Conservation (phyloP, 2,329 filamentous ascomycete species). For the Arthrobotrys megalospora region DNA sequence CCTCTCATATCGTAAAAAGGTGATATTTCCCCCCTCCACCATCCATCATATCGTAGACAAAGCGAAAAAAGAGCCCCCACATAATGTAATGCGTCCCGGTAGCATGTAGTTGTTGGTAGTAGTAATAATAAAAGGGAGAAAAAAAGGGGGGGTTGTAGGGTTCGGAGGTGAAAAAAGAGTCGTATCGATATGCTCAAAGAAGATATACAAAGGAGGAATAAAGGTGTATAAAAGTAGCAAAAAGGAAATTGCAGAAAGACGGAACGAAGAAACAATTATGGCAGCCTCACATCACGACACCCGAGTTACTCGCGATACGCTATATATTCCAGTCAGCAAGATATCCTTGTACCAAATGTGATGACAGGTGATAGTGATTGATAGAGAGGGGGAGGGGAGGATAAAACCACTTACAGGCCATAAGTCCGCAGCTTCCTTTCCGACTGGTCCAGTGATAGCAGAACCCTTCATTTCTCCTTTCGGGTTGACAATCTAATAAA, state of each 20-base stretch:
- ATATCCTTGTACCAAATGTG: conserved; percentile 10
- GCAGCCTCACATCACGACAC: conserved; percentile 95
- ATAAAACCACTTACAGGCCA: conserved; percentile 83
- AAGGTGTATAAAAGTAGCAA: conserved; percentile 42
- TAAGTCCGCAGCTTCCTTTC: conserved; percentile 99
- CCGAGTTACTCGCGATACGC: conserved; percentile 99
- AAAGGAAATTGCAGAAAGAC: conserved; percentile 29
- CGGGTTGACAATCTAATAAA: conserved; percentile 93
- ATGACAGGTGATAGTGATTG: conserved; percentile 1
- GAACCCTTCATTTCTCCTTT: conserved; percentile 99
- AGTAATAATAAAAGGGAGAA: conserved; percentile 29
- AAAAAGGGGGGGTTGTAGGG: conserved; percentile 1
- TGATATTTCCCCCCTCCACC: conserved; percentile 33
- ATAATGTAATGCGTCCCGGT: conserved; percentile 23
- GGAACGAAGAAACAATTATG: conserved; percentile 13
- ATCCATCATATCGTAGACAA: conserved; percentile 11
- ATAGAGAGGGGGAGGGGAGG: neutral
- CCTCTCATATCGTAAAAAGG: conserved; percentile 32
- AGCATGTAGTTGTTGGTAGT: neutral
- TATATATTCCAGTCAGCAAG: conserved; percentile 68
- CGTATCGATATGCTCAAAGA: conserved; percentile 59
- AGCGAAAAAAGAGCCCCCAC: conserved; percentile 17
- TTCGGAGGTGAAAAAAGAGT: conserved; percentile 26
- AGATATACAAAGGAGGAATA: conserved; percentile 52
- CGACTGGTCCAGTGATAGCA: conserved; percentile 98